Evolutionary conservation across 129 eudicot genomes (phyloP).

Genomic region (Flaveria brownii): DNA sequence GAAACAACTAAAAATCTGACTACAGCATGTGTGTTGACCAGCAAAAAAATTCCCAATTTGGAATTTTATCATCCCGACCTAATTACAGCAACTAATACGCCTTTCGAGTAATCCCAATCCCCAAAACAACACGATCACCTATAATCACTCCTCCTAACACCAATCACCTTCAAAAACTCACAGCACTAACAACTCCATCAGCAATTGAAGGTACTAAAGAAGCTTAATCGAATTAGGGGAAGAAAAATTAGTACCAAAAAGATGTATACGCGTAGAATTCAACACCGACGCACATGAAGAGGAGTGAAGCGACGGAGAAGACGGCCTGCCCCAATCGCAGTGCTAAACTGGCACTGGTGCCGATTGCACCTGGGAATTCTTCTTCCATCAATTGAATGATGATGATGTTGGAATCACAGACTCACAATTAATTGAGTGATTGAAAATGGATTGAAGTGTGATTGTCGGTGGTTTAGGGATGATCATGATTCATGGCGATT

Average conservation of each 20-base stretch:
- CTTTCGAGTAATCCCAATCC: no score
- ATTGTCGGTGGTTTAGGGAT: conserved; percentile 7
- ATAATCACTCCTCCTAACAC: not conserved
- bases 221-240: not conserved
- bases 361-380: conserved; percentile 81
- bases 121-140: no score
- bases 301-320: conserved; percentile 81
- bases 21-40: not conserved
- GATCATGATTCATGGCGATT: conserved; percentile 23
- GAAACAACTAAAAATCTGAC: conserved; percentile 1
- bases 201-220: not conserved
- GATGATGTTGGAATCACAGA: not conserved
- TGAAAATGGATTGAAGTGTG: conserved; percentile 14
- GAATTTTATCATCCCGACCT: not conserved
- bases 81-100: no score
- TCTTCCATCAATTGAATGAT: conserved; percentile 35
- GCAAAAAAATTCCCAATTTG: conserved; percentile 6
- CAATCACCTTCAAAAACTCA: not conserved
- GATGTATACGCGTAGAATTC: conserved; percentile 85
- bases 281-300: conserved; percentile 77
- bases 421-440: not conserved
- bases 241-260: conserved; percentile 57
- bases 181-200: not conserved
- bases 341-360: conserved; percentile 94
- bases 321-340: conserved; percentile 77